phyloP scores from a whole-genome alignment of 352 stramenopile genomes.

The Thraustochytrium striatum region DNA sequence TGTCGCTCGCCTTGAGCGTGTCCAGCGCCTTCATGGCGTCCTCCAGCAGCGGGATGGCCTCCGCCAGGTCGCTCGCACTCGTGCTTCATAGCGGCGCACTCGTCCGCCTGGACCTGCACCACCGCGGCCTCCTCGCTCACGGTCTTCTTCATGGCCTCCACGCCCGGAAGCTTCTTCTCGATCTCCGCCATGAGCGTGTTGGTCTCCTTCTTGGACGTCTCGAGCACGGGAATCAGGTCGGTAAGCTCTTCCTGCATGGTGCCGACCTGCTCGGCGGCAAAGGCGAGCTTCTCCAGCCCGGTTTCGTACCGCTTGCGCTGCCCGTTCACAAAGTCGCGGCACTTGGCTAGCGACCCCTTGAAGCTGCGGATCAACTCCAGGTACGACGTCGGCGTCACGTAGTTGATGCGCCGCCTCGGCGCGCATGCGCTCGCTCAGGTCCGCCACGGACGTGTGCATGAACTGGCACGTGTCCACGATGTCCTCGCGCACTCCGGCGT shows the following conservation, averaged over 20 bases:
- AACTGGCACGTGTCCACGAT: conserved; percentile 84
- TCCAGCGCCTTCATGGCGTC: conserved; percentile 84
- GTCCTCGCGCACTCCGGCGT: conserved; percentile 61
- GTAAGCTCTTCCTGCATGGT: conserved; percentile 85
- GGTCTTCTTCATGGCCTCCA: conserved; percentile 63
- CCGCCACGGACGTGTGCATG: conserved; percentile 81
- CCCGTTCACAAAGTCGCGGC: conserved; percentile 71
- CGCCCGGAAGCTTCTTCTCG: conserved; percentile 68
- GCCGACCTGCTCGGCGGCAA: conserved; percentile 80
- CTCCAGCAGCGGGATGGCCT: conserved; percentile 83
- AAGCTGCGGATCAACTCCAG: conserved; percentile 84
- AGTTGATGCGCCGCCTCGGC: conserved; percentile 77
- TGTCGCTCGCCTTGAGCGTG: conserved; percentile 83
- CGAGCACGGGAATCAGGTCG: conserved; percentile 80
- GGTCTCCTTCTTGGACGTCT: conserved; percentile 81
- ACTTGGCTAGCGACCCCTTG: conserved; percentile 74
- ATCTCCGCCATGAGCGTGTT: conserved; percentile 83
- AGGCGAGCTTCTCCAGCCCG: conserved; percentile 82
- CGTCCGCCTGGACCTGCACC: conserved; percentile 66
- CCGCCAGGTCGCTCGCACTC: conserved; percentile 84
- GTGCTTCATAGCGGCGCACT: conserved; percentile 71
- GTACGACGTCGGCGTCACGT: conserved; percentile 88
- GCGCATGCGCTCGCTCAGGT: conserved; percentile 70
- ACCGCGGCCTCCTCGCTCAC: conserved; percentile 55
- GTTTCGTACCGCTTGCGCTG: conserved; percentile 78